phyloP scores from a whole-genome alignment of 163 green algal species.

The Chlamydomonas reinhardtii region DNA sequence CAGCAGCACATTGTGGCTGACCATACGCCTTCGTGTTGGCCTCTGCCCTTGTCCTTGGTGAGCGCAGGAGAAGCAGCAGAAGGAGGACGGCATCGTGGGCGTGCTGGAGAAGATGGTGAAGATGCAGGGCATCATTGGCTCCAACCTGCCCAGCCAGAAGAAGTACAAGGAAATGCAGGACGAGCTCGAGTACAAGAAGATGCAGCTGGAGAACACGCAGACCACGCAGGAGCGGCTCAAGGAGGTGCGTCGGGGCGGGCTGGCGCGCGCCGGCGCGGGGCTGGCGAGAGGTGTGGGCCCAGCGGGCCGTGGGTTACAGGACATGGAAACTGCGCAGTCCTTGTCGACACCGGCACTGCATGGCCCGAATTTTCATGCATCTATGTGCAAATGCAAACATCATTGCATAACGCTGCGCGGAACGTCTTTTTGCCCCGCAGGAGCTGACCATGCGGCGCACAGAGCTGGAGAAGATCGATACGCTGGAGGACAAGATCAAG shows the following conservation, averaged over 20 bases:
- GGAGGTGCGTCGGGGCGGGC: conserved; percentile 12
- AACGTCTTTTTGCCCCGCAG: not conserved
- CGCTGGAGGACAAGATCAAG: conserved; percentile 79
- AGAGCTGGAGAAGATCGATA: conserved; percentile 79
- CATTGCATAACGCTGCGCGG: too few species aligned
- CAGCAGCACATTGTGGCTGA: too few species aligned
- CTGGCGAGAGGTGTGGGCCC: not conserved
- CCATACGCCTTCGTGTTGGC: too few species aligned
- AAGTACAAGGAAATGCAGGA: conserved; percentile 77
- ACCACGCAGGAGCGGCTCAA: conserved; percentile 67
- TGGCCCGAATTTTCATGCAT: too few species aligned
- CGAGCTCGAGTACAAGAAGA: conserved; percentile 81
- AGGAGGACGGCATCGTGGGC: conserved; percentile 67
- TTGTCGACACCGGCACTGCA: too few species aligned
- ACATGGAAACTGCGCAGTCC: too few species aligned
- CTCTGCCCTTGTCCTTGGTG: too few species aligned
- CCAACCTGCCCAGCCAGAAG: conserved; percentile 62
- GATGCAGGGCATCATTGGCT: conserved; percentile 50
- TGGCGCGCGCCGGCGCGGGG: not conserved
- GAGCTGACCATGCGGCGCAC: conserved; percentile 64
- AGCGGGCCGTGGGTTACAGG: too few species aligned
- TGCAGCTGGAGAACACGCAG: conserved; percentile 71
- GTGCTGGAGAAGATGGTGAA: conserved; percentile 67
- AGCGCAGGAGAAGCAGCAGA: conserved; percentile 41
- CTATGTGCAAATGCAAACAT: too few species aligned